These are phyloP conservation scores for Spinacia oleracea DNA, from an alignment of 179 eudicot species.

Conservation along the genomic window DNA sequence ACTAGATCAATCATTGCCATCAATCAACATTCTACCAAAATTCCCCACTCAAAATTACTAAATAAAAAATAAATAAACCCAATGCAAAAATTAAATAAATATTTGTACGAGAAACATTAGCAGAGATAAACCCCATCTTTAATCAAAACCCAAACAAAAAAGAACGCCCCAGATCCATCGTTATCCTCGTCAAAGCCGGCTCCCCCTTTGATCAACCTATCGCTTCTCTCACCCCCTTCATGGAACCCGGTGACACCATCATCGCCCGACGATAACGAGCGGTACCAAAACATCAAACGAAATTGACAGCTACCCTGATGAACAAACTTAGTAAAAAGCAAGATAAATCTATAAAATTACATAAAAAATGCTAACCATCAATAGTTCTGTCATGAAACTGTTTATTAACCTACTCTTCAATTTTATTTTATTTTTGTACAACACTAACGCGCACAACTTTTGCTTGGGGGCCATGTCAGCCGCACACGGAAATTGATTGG, in stretches of 20 bases:
- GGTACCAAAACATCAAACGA: slow-evolving; percentile 25
- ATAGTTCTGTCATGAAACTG: too few species aligned
- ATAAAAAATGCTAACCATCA: slow-evolving; percentile 49
- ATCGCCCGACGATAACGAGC: slow-evolving; percentile 50
- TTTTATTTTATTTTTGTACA: too few species aligned
- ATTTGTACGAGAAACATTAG: background rate
- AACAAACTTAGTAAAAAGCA: slow-evolving; percentile 7
- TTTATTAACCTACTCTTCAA: too few species aligned
- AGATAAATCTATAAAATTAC: background rate
- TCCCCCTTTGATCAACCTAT: slow-evolving; percentile 48
- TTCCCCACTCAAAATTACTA: background rate
- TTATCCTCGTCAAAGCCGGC: slow-evolving; percentile 50
- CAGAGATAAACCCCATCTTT: slow-evolving; percentile 20
- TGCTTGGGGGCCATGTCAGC: too few species aligned
- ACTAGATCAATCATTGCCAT: slow-evolving; percentile 13
- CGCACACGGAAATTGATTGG: too few species aligned
- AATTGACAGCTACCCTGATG: slow-evolving; percentile 20
- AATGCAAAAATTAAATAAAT: slow-evolving; percentile 17
- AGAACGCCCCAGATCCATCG: slow-evolving; percentile 36
- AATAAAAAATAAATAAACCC: background rate
- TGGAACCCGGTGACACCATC: slow-evolving; percentile 47
- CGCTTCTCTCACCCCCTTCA: slow-evolving; percentile 26
- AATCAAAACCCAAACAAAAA: background rate
- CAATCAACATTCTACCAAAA: slow-evolving; percentile 1
- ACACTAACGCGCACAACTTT: too few species aligned